phyloP scores from a whole-genome alignment of 2,329 filamentous ascomycete species.

The Verticillium isaacii region DNA sequence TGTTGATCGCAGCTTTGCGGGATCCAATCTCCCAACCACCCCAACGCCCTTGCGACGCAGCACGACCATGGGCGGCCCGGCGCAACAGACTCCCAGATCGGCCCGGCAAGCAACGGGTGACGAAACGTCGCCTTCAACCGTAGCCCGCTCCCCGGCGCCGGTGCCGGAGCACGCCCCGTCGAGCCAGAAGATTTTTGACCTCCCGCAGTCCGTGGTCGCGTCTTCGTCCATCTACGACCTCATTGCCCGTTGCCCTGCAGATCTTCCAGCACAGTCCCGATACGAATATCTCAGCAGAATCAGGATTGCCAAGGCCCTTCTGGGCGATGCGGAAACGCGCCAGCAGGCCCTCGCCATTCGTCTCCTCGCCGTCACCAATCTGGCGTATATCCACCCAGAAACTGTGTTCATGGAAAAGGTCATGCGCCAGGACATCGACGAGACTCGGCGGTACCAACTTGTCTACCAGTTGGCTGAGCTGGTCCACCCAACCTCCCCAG shows the following conservation, averaged over 20 bases:
- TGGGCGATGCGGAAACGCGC: slow-evolving; percentile 58
- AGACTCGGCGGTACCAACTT: slow-evolving; percentile 82
- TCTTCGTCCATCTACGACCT: slow-evolving; percentile 52
- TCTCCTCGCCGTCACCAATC: slow-evolving; percentile 80
- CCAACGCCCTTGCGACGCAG: slow-evolving; percentile 72
- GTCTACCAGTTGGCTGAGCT: slow-evolving; percentile 90
- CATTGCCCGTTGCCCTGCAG: slow-evolving; percentile 49
- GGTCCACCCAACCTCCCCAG: slow-evolving; percentile 75
- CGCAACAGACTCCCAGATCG: slow-evolving; percentile 35
- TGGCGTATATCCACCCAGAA: slow-evolving; percentile 86
- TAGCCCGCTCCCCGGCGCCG: slow-evolving; percentile 33
- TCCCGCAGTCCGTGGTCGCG: slow-evolving; percentile 53
- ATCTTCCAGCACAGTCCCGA: slow-evolving; percentile 66
- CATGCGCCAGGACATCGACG: slow-evolving; percentile 81
- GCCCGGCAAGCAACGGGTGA: slow-evolving; percentile 25
- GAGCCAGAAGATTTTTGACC: slow-evolving; percentile 57
- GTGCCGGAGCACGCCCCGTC: slow-evolving; percentile 27
- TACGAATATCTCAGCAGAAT: slow-evolving; percentile 85
- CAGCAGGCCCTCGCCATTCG: slow-evolving; percentile 76
- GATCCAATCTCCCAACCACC: slow-evolving; percentile 55
- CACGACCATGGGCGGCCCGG: slow-evolving; percentile 45
- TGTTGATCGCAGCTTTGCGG: slow-evolving; percentile 3
- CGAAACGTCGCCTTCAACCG: slow-evolving; percentile 44
- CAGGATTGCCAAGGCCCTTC: slow-evolving; percentile 76
- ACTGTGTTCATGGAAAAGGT: slow-evolving; percentile 80